A percentile compares a stretch with the other conserved stretches of the same genome.
Evolutionary conservation across 108 stramenopile genomes (phyloP).

Genomic region (Cyclotella distinguenda): DNA sequence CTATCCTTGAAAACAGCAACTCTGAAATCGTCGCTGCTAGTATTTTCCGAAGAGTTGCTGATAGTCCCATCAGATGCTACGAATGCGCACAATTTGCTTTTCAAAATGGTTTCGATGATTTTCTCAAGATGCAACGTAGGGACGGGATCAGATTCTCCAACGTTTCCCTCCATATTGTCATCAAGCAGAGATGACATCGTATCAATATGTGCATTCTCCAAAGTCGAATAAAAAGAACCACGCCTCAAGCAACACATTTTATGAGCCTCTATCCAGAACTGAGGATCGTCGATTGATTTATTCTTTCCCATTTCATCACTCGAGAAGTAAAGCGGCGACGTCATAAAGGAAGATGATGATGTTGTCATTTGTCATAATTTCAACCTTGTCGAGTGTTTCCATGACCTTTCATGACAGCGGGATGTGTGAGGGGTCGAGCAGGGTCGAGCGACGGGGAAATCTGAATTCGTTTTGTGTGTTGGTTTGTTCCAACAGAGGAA

Average conservation of each 20-base stretch:
- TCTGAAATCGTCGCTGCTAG: neutral
- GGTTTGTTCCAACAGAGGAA: too few relatives aligned
- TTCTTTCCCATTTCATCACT: too few relatives aligned
- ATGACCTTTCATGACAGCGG: too few relatives aligned
- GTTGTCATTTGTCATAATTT: too few relatives aligned
- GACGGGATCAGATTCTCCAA: neutral
- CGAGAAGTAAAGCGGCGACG: too few relatives aligned
- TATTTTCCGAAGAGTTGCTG: neutral
- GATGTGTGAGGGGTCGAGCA: too few relatives aligned
- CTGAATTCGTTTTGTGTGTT: too few relatives aligned
- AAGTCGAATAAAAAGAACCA: constrained; percentile 6
- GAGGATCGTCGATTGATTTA: neutral
- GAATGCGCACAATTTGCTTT: constrained; percentile 7
- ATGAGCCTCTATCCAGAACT: constrained; percentile 24
- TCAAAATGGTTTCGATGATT: constrained; percentile 10
- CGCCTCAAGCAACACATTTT: constrained; percentile 10
- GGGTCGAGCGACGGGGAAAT: too few relatives aligned
- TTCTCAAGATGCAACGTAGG: neutral
- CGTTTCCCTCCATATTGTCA: neutral
- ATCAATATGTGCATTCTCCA: neutral
- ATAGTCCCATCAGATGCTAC: constrained; percentile 18
- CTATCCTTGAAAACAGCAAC: neutral
- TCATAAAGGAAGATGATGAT: neutral
- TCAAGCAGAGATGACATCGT: constrained; percentile 7
- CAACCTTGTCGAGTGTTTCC: too few relatives aligned